Conservation (phyloP, 2,329 filamentous ascomycete species). For the Botrytis porri region DNA sequence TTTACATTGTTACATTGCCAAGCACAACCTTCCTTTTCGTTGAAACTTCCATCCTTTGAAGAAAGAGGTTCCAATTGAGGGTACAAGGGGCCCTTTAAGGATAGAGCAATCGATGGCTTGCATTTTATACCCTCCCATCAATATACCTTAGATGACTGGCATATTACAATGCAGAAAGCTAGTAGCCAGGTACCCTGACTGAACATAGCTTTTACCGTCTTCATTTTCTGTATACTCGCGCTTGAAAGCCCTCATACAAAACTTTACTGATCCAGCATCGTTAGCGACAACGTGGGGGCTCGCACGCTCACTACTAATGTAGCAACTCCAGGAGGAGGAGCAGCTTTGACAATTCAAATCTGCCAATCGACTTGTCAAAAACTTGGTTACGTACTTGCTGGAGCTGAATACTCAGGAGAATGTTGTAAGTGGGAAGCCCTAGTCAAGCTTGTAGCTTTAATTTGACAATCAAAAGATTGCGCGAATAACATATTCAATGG, state of each 20-base stretch:
- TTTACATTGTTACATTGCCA: slow-evolving; percentile 14
- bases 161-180: slow-evolving; percentile 1
- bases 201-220: neutral
- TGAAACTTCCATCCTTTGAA: neutral
- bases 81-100: neutral
- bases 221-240: neutral
- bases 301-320: slow-evolving; percentile 19
- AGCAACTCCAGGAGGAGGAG: slow-evolving; percentile 22
- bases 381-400: slow-evolving; percentile 41
- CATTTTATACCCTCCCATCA: neutral
- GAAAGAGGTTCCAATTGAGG: neutral
- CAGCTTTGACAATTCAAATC: slow-evolving; percentile 27
- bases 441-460: neutral
- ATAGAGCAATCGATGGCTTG: neutral
- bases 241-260: neutral
- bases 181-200: neutral
- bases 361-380: slow-evolving; percentile 30
- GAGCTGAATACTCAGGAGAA: slow-evolving; percentile 47
- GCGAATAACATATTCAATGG: slow-evolving; percentile 21
- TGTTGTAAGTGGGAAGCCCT: slow-evolving; percentile 37
- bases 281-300: slow-evolving; percentile 13
- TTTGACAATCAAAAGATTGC: slow-evolving; percentile 21
- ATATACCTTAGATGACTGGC: neutral
- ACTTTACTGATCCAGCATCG: neutral
- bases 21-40: neutral